Evolutionary conservation across 495 filamentous ascomycete species (phyloP).

Genomic region (Halenospora varia): DNA sequence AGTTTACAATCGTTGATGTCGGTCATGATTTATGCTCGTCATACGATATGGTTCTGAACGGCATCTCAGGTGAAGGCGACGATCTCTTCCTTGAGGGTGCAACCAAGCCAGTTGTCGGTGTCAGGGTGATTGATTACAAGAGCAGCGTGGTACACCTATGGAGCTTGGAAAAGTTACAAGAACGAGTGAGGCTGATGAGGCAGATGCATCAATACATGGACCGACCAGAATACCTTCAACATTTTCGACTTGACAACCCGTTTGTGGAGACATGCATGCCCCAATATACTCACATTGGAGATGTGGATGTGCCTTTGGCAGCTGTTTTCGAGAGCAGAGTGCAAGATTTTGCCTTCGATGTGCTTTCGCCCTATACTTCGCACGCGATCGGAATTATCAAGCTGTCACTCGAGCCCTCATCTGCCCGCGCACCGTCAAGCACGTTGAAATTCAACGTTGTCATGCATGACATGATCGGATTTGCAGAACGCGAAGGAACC

Average conservation of each 20-base stretch:
- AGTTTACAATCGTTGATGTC: conserved; percentile 86
- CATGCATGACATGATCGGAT: conserved; percentile 95
- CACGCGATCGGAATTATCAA: conserved; percentile 86
- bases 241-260: conserved; percentile 73
- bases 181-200: conserved; percentile 84
- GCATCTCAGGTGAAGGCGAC: conserved; percentile 81
- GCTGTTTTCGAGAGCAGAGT: conserved; percentile 94
- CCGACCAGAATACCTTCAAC: conserved; percentile 87
- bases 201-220: conserved; percentile 96
- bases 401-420: conserved; percentile 88
- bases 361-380: conserved; percentile 87
- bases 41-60: conserved; percentile 93
- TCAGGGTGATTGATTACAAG: conserved; percentile 90
- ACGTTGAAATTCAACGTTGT: conserved; percentile 98
- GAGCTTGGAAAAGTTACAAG: conserved; percentile 89
- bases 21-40: conserved; percentile 88
- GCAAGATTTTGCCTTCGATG: conserved; percentile 88
- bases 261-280: conserved; percentile 88
- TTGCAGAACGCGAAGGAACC: conserved; percentile 93
- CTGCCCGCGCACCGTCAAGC: conserved; percentile 84
- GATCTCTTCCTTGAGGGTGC: conserved; percentile 77
- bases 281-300: conserved; percentile 87
- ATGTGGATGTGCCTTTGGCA: conserved; percentile 87
- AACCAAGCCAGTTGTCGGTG: conserved; percentile 84
- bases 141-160: conserved; percentile 84